phyloP scores from a whole-genome alignment of 2,329 filamentous ascomycete genomes.

The Pseudocercospora crystallina region DNA sequence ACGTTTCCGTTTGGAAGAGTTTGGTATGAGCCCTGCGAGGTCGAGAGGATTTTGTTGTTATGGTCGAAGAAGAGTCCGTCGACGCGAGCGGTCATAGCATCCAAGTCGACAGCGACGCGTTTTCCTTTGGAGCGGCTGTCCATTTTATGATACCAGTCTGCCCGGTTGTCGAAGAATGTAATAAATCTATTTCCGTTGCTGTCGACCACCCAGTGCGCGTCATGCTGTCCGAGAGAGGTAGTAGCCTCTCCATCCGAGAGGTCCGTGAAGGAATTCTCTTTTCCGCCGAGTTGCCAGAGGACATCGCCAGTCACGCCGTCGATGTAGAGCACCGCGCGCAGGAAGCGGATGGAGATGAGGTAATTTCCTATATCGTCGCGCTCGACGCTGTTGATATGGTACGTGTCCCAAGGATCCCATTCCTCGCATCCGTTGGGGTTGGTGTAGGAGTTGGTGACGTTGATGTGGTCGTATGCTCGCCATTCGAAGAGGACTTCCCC shows the following conservation, averaged over 20 bases:
- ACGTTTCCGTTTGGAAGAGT: conserved; percentile 54
- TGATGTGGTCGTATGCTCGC: conserved; percentile 55
- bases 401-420: conserved; percentile 53
- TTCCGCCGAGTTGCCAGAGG: conserved; percentile 51
- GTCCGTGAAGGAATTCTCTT: conserved; percentile 31
- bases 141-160: conserved; percentile 31
- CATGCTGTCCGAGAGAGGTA: conserved; percentile 51
- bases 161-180: conserved; percentile 28
- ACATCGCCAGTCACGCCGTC: conserved; percentile 49
- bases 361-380: conserved; percentile 54
- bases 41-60: conserved; percentile 41
- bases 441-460: conserved; percentile 43
- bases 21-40: conserved; percentile 54
- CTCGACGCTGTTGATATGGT: conserved; percentile 58
- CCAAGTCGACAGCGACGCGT: conserved; percentile 26
- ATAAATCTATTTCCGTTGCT: conserved; percentile 36
- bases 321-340: conserved; percentile 50
- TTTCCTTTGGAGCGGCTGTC: conserved; percentile 23
- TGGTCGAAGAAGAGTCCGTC: conserved; percentile 28
- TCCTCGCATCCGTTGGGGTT: conserved; percentile 39
- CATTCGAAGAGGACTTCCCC: conserved; percentile 59
- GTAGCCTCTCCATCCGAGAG: conserved; percentile 27
- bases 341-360: conserved; percentile 54
- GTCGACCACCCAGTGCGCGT: conserved; percentile 46
- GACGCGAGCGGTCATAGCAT: conserved; percentile 31